Percentiles rank a stretch among this genome's conserved stretches.
Conservation (phyloP, 441 rosid species). For the Biscutella laevigata region DNA sequence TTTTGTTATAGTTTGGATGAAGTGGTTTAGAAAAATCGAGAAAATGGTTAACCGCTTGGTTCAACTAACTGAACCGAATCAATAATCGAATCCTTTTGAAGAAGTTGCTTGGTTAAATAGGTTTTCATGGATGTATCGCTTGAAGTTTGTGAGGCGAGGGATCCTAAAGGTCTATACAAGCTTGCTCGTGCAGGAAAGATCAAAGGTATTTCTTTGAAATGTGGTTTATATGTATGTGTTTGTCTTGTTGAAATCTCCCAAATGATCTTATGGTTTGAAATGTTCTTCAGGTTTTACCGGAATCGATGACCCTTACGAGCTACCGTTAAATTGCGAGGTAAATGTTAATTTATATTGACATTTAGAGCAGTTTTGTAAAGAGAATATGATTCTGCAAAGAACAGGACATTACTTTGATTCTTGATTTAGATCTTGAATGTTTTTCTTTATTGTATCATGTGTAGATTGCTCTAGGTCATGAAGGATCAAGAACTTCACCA, state of each 20-base stretch:
- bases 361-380: no score
- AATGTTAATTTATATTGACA: not conserved
- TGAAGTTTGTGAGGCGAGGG: conserved; percentile 57
- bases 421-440: not conserved
- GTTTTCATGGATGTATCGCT: conserved; percentile 67
- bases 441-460: conserved; percentile 4
- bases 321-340: conserved; percentile 32
- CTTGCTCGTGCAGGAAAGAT: conserved; percentile 73
- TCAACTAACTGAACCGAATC: no score
- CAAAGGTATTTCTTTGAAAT: conserved; percentile 35
- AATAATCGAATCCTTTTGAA: no score
- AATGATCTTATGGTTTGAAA: not conserved
- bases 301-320: conserved; percentile 31
- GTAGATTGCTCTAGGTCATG: conserved; percentile 21
- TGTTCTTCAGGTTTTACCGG: conserved; percentile 25
- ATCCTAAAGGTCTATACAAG: conserved; percentile 68
- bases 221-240: not conserved
- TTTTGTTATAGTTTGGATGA: no score
- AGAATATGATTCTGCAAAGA: not conserved
- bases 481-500: conserved; percentile 26
- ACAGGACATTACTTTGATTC: not conserved
- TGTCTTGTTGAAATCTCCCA: not conserved
- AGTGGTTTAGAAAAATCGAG: no score
- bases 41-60: no score
- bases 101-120: no score